Percentiles rank a stretch among this genome's conserved stretches.
Conservation (phyloP, 2,329 filamentous ascomycete genomes). For the Emericellopsis cladophorae region DNA sequence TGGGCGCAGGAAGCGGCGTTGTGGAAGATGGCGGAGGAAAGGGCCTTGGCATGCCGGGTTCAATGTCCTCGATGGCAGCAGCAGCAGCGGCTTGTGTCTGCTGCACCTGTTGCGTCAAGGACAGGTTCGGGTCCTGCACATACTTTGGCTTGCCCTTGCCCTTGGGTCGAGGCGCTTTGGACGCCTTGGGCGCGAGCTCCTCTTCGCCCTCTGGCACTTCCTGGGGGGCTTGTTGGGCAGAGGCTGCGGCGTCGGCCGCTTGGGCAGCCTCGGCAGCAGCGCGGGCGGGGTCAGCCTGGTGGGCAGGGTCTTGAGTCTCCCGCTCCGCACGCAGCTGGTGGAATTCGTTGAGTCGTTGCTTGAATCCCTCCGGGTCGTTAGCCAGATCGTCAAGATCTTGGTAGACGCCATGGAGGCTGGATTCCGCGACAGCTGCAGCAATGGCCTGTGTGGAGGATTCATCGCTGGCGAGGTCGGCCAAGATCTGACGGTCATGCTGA, state of each 20-base stretch:
- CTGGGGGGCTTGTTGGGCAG: not conserved
- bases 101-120: slow-evolving; percentile 74
- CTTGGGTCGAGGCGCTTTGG: slow-evolving; percentile 1
- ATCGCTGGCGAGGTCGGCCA: slow-evolving; percentile 22
- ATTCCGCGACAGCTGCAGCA: slow-evolving; percentile 19
- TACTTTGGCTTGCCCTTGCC: slow-evolving; percentile 15
- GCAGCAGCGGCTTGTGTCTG: slow-evolving; percentile 47
- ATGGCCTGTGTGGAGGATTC: slow-evolving; percentile 17
- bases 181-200: not conserved
- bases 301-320: slow-evolving; percentile 37
- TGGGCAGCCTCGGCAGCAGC: slow-evolving; percentile 11
- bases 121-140: slow-evolving; percentile 32
- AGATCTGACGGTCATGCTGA: slow-evolving; percentile 37
- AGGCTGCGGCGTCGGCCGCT: not conserved
- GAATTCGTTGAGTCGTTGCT: slow-evolving; percentile 72
- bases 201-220: too few relatives aligned
- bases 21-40: slow-evolving; percentile 60
- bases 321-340: slow-evolving; percentile 64
- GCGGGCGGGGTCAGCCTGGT: slow-evolving; percentile 4
- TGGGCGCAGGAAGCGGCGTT: slow-evolving; percentile 78
- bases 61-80: slow-evolving; percentile 34
- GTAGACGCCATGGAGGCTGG: slow-evolving; percentile 29
- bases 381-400: slow-evolving; percentile 36
- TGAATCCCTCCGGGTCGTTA: slow-evolving; percentile 45
- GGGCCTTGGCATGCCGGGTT: slow-evolving; percentile 59